Evolutionary conservation across 2,329 filamentous ascomycete species (phyloP).

Genomic region (Fusarium sambucinum): DNA sequence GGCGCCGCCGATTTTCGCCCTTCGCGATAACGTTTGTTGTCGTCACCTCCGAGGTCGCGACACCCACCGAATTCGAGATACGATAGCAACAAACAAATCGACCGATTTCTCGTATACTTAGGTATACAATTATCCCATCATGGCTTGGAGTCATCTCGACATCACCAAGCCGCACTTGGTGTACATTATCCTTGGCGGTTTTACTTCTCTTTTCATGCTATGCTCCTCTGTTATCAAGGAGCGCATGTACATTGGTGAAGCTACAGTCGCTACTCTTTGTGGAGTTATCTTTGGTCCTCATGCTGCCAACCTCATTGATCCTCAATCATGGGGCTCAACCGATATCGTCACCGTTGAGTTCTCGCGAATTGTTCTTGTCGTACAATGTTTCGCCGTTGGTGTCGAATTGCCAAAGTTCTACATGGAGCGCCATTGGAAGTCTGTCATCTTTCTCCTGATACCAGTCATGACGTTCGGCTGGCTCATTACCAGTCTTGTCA

Average conservation of each 20-base stretch:
- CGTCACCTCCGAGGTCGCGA: conserved; percentile 34
- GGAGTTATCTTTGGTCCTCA: conserved; percentile 91
- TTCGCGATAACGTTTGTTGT: conserved; percentile 30
- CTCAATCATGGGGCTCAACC: conserved; percentile 80
- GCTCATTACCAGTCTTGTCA: conserved; percentile 90
- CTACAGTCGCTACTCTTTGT: conserved; percentile 89
- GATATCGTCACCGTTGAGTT: conserved; percentile 92
- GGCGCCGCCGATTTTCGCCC: conserved; percentile 35
- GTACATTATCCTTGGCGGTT: conserved; percentile 97
- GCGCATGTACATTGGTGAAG: conserved; percentile 97
- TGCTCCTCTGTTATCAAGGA: conserved; percentile 99
- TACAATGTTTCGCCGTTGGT: conserved; percentile 92
- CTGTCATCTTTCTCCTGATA: conserved; percentile 86
- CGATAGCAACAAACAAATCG: conserved; percentile 17
- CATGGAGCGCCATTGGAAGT: conserved; percentile 98
- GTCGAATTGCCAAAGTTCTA: conserved; percentile 93
- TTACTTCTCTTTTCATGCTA: conserved; percentile 98
- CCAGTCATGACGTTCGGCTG: conserved; percentile 98
- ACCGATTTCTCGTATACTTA: conserved; percentile 16
- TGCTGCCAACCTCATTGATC: conserved; percentile 84
- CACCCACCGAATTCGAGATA: conserved; percentile 17
- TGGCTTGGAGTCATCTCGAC: conserved; percentile 84
- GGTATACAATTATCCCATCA: conserved; percentile 51
- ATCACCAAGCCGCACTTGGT: conserved; percentile 97
- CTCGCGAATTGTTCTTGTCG: conserved; percentile 87